A percentile compares a stretch with the other conserved stretches of the same genome.
Evolutionary conservation across 192 early-diverging fungal species (phyloP).

Genomic region (Mortierella claussenii): DNA sequence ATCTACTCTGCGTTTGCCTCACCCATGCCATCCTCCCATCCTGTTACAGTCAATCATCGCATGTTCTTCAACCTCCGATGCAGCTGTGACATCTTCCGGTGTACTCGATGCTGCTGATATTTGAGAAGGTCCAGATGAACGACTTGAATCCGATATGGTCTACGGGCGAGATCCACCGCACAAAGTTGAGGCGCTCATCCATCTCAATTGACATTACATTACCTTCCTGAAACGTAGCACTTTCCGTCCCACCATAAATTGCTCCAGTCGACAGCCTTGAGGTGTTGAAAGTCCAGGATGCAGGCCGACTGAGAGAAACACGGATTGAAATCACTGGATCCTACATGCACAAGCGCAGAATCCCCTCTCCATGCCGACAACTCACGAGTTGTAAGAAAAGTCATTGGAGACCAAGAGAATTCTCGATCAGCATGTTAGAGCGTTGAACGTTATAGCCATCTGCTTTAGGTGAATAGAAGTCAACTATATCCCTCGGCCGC

Average conservation of each 20-base stretch:
- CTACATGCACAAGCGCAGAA: not conserved
- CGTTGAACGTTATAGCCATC: too few relatives aligned
- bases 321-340: constrained; percentile 4
- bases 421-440: not conserved
- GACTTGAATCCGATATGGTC: not conserved
- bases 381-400: constrained; percentile 2
- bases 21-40: constrained; percentile 25
- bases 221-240: too few relatives aligned
- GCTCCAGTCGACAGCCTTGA: too few relatives aligned
- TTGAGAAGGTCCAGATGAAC: not conserved
- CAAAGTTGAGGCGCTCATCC: too few relatives aligned
- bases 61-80: constrained; percentile 5
- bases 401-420: constrained; percentile 7
- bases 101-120: not conserved
- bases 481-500: too few relatives aligned
- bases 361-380: constrained; percentile 1
- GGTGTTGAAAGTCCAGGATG: too few relatives aligned
- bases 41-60: constrained; percentile 1
- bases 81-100: not conserved
- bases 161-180: too few relatives aligned
- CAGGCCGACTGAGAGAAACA: not conserved
- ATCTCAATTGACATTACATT: too few relatives aligned
- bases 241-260: too few relatives aligned
- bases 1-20: constrained; percentile 14
- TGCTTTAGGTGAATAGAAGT: too few relatives aligned